These are phyloP conservation scores for Phaffomyces opuntiae DNA, from an alignment of 805 yeast species.

Conservation along the genomic window DNA sequence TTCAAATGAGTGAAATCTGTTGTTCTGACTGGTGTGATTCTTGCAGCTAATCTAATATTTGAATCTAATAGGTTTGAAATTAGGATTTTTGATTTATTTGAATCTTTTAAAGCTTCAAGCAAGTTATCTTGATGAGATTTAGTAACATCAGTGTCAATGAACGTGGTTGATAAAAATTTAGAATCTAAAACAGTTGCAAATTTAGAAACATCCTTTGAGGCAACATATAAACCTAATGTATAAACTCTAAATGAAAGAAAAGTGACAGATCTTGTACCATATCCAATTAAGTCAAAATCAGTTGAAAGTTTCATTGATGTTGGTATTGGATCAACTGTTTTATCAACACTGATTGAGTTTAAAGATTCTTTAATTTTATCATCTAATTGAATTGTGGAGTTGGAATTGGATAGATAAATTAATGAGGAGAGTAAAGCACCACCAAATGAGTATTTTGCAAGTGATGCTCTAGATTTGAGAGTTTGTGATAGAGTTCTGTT, in stretches of 20 bases:
- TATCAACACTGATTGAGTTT: conserved; percentile 38
- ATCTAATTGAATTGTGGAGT: conserved; percentile 8
- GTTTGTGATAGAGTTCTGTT: not conserved
- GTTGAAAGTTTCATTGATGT: conserved; percentile 23
- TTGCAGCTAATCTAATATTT: conserved; percentile 56
- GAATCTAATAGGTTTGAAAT: conserved; percentile 50
- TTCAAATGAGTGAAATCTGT: conserved; percentile 86
- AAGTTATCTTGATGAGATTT: conserved; percentile 35
- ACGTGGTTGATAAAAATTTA: conserved; percentile 29
- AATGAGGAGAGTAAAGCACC: not conserved
- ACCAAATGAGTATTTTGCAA: not conserved
- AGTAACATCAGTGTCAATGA: conserved; percentile 27
- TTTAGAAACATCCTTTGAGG: conserved; percentile 44
- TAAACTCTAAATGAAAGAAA: conserved; percentile 79
- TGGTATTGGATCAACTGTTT: conserved; percentile 37
- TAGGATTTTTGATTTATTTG: conserved; percentile 43
- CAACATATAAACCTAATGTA: conserved; percentile 77
- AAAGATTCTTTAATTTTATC: conserved; percentile 7
- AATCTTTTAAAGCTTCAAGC: conserved; percentile 40
- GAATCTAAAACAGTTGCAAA: conserved; percentile 38
- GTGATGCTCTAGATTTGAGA: not conserved
- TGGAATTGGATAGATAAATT: not conserved
- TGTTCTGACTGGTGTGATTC: conserved; percentile 81
- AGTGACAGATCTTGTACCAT: conserved; percentile 80
- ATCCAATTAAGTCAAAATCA: conserved; percentile 57